Percentiles rank a stretch among this genome's conserved stretches.
Conservation (phyloP, 2,329 filamentous ascomycete genomes). For the Alternaria viburni region DNA sequence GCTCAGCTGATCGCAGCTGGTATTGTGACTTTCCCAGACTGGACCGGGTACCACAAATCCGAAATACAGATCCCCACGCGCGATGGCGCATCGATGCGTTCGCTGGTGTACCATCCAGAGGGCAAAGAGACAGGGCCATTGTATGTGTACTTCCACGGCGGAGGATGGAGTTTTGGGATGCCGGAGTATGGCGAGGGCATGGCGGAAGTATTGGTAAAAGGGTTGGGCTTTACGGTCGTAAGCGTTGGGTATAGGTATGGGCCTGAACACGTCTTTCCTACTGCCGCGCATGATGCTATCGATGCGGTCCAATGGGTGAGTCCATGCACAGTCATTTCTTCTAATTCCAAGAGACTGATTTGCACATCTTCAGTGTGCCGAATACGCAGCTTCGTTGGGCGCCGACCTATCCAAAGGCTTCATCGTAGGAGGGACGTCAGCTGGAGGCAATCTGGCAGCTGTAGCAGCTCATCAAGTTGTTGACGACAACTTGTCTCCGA, state of each 20-base stretch:
- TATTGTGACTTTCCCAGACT: background rate
- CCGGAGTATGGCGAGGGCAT: background rate
- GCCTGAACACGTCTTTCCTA: background rate
- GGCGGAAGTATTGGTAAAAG: background rate
- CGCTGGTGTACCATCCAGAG: background rate
- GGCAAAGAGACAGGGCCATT: conserved; percentile 14
- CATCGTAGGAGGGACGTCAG: background rate
- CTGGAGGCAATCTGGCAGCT: background rate
- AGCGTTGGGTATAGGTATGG: background rate
- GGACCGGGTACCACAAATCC: background rate
- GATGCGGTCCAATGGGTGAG: background rate
- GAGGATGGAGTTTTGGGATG: conserved; percentile 16
- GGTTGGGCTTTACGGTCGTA: background rate
- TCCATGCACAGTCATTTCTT: background rate
- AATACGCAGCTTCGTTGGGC: background rate
- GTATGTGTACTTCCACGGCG: conserved; percentile 27
- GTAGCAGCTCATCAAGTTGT: conserved; percentile 18
- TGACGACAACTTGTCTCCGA: conserved; percentile 8
- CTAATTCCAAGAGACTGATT: background rate
- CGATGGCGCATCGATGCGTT: background rate
- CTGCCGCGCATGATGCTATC: background rate
- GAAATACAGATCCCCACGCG: background rate
- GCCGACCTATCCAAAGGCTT: background rate
- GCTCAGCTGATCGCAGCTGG: background rate
- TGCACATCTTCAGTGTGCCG: background rate